phyloP scores from a whole-genome alignment of 805 yeast genomes.

The Pichia rugopelliculosa region DNA sequence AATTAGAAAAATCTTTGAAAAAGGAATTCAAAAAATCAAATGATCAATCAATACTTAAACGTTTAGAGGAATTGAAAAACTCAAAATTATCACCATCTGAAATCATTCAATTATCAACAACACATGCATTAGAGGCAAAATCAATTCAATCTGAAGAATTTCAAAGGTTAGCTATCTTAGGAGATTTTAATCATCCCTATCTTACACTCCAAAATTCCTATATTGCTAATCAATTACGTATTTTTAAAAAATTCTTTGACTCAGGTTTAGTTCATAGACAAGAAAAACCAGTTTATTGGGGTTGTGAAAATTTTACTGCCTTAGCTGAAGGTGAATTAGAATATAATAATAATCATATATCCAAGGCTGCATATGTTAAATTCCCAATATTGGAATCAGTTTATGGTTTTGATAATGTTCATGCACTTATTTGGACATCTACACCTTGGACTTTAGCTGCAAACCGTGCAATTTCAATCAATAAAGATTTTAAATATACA shows the following conservation, averaged over 20 bases:
- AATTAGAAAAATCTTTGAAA: constrained; percentile 24
- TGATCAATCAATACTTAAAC: constrained; percentile 7
- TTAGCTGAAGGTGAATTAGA: constrained; percentile 95
- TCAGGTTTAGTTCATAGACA: constrained; percentile 72
- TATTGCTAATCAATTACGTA: constrained; percentile 66
- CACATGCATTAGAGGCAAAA: constrained; percentile 64
- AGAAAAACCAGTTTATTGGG: constrained; percentile 96
- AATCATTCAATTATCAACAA: constrained; percentile 56
- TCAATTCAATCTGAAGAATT: constrained; percentile 58
- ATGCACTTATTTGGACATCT: constrained; percentile 83
- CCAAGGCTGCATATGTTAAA: constrained; percentile 61
- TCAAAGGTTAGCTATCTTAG: constrained; percentile 66
- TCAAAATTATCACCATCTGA: constrained; percentile 37
- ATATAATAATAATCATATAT: constrained; percentile 63
- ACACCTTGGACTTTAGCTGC: constrained; percentile 97
- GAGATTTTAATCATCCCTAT: constrained; percentile 72
- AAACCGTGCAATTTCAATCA: constrained; percentile 74
- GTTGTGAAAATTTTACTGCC: constrained; percentile 88
- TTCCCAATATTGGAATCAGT: constrained; percentile 43
- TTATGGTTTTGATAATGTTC: constrained; percentile 10
- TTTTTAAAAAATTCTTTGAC: constrained; percentile 59
- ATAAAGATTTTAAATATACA: constrained; percentile 52
- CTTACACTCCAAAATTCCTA: constrained; percentile 63
- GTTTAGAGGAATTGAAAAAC: constrained; percentile 12
- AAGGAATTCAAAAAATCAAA: constrained; percentile 18